Conservation (phyloP, 164 flowering plant genomes). For the Taxillus chinensis region DNA sequence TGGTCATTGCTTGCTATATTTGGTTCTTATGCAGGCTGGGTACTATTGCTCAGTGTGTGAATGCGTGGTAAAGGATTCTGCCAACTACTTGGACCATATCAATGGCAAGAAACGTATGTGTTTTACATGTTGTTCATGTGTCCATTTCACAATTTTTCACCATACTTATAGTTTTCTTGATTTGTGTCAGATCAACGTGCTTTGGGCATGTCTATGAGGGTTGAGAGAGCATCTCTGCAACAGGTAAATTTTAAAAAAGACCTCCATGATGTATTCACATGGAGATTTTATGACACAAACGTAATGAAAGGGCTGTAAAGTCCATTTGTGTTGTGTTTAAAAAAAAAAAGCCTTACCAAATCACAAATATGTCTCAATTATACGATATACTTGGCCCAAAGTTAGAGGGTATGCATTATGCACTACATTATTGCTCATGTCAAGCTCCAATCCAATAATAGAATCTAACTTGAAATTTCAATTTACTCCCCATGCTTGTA, state of each 20-base stretch:
- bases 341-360: too few relatives aligned
- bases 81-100: slow-evolving; percentile 95
- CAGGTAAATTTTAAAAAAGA: slow-evolving; percentile 37
- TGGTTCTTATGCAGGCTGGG: slow-evolving; percentile 64
- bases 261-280: background rate
- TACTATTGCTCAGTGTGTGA: slow-evolving; percentile 88
- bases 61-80: slow-evolving; percentile 97
- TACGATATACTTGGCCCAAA: too few relatives aligned
- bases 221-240: slow-evolving; percentile 81
- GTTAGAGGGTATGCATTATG: too few relatives aligned
- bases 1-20: background rate
- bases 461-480: too few relatives aligned
- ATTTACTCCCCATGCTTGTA: too few relatives aligned
- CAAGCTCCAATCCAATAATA: too few relatives aligned
- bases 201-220: slow-evolving; percentile 96
- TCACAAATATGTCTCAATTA: too few relatives aligned
- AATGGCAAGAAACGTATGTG: slow-evolving; percentile 94
- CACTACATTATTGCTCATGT: too few relatives aligned
- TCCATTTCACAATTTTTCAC: background rate
- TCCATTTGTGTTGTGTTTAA: too few relatives aligned
- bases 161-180: background rate
- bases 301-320: too few relatives aligned
- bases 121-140: background rate
- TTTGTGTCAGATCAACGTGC: slow-evolving; percentile 79
- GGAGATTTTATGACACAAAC: background rate